Percentiles rank a stretch among this genome's conserved stretches.
Evolutionary conservation across 176 grass and related monocot genomes (phyloP).

Genomic region (Oryza coarctata): DNA sequence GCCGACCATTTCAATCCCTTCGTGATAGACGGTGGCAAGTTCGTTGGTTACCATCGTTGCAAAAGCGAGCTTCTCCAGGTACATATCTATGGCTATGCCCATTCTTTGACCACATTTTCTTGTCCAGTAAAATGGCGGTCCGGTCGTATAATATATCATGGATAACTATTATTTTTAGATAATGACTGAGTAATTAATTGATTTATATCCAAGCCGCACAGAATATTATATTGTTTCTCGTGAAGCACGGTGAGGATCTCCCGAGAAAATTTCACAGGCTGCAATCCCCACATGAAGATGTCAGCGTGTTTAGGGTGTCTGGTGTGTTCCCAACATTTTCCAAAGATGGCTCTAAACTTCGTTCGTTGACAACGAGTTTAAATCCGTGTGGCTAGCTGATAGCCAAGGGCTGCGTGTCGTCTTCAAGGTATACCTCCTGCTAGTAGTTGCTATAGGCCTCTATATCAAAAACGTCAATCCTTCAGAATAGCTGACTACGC

Average conservation of each 20-base stretch:
- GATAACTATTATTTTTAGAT: too few species aligned
- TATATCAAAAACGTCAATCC: background rate
- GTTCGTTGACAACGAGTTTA: constrained; percentile 20
- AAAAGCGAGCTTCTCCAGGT: background rate
- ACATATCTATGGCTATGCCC: background rate
- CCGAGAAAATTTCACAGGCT: constrained; percentile 20
- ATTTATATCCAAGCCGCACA: background rate
- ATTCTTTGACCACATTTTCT: background rate
- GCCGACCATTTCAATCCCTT: constrained; percentile 46
- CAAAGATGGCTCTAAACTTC: constrained; percentile 24
- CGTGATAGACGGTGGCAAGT: constrained; percentile 25
- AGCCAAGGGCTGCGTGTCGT: constrained; percentile 5
- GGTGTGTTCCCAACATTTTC: constrained; percentile 27
- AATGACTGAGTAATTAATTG: too few species aligned
- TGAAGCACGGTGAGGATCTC: constrained; percentile 21
- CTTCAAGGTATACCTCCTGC: background rate
- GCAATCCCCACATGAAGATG: constrained; percentile 18
- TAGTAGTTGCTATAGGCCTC: background rate
- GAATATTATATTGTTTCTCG: background rate
- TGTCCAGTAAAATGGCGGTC: too few species aligned
- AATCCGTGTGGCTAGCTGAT: constrained; percentile 2
- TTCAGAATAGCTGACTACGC: background rate
- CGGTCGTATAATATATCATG: too few species aligned
- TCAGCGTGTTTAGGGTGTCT: constrained; percentile 4
- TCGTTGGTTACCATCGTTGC: constrained; percentile 31